phyloP scores from a whole-genome alignment of 163 green algal species.

The Prototheca cutis region DNA sequence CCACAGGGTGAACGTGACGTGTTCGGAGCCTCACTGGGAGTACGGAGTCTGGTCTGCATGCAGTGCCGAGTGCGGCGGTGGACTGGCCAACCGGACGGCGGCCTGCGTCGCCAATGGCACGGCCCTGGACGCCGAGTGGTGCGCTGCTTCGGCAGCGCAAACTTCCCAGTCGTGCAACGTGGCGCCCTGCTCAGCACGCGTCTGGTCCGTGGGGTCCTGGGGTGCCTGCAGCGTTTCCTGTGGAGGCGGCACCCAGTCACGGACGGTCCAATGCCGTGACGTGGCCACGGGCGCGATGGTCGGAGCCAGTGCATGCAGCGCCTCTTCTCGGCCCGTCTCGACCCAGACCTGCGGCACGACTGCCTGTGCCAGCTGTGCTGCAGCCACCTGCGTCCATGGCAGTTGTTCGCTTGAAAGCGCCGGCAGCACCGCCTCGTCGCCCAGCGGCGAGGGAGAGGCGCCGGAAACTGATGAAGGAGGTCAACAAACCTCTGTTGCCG shows the following conservation, averaged over 20 bases:
- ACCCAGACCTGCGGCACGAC: background rate
- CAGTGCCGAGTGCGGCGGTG: conserved; percentile 29
- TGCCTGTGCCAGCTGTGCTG: background rate
- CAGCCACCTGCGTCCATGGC: conserved; percentile 2
- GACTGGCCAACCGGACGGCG: conserved; percentile 7
- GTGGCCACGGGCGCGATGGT: background rate
- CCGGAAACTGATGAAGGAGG: conserved; percentile 26
- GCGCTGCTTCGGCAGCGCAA: background rate
- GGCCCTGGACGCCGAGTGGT: background rate
- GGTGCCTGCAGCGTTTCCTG: conserved; percentile 24
- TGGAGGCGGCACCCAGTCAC: conserved; percentile 19
- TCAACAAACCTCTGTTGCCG: conserved; percentile 12
- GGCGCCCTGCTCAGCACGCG: conserved; percentile 14
- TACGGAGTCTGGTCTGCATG: conserved; percentile 31
- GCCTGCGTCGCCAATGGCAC: conserved; percentile 14
- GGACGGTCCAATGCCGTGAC: conserved; percentile 14
- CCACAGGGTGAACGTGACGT: too few species aligned
- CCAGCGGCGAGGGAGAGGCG: conserved; percentile 15
- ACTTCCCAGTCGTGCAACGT: conserved; percentile 25
- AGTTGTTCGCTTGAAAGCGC: background rate
- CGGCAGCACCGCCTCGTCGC: background rate
- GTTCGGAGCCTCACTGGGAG: conserved; percentile 16
- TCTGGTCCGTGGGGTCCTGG: conserved; percentile 28
- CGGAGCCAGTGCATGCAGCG: background rate
- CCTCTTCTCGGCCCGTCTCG: background rate